Evolutionary conservation across 768 basidiomycete genomes (phyloP).

Genomic region (Phaeolepiota aurea): DNA sequence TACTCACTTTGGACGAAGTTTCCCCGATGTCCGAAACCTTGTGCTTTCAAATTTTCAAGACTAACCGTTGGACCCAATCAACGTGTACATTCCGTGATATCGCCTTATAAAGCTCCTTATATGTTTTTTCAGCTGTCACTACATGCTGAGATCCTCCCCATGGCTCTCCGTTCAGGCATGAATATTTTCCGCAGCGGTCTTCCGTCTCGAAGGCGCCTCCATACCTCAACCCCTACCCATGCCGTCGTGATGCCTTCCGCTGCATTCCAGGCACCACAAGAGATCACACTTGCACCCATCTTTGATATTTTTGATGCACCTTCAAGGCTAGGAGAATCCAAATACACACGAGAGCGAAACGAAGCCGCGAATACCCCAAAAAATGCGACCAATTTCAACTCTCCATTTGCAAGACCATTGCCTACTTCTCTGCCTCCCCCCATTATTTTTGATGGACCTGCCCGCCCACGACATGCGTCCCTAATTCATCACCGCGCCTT

Average conservation of each 20-base stretch:
- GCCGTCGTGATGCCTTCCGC: constrained; percentile 13
- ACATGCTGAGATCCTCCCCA: constrained; percentile 4
- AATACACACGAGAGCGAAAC: constrained; percentile 13
- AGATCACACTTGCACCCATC: constrained; percentile 22
- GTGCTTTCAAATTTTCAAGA: not conserved
- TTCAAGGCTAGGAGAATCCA: constrained; percentile 25
- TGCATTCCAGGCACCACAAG: constrained; percentile 12
- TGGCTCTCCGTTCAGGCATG: constrained; percentile 10
- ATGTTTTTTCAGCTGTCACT: not conserved
- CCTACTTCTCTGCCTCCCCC: constrained; percentile 33
- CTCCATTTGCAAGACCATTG: constrained; percentile 12
- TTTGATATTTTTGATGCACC: constrained; percentile 49
- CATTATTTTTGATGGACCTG: constrained; percentile 41
- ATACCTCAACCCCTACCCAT: constrained; percentile 15
- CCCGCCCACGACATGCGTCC: constrained; percentile 20
- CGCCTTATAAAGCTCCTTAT: constrained; percentile 2
- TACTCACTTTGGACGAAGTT: constrained; percentile 4
- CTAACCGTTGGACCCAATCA: not conserved
- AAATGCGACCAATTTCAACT: constrained; percentile 6
- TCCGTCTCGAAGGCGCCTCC: constrained; percentile 11
- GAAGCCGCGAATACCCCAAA: constrained; percentile 3
- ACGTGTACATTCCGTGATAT: not conserved
- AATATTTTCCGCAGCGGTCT: constrained; percentile 9
- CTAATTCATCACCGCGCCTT: constrained; percentile 14
- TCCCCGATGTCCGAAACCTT: constrained; percentile 7